Percentiles rank a stretch among this genome's conserved stretches.
Conservation (phyloP, 202 grass and related monocot genomes). For the Panicum virgatum region DNA sequence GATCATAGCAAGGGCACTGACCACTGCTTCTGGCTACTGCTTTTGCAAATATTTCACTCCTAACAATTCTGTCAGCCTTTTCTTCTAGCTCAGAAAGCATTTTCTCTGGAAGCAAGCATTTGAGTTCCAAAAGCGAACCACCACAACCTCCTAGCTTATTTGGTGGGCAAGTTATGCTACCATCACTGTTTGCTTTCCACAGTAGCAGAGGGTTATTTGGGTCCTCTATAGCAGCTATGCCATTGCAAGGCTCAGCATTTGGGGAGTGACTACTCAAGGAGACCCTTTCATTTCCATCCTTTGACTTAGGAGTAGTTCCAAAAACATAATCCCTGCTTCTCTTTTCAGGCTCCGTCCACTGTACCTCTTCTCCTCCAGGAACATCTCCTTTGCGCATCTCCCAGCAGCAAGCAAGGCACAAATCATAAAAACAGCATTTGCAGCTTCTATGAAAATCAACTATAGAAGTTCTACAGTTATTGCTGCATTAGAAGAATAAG, state of each 20-base stretch:
- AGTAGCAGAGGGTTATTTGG: not conserved
- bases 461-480: conserved; percentile 70
- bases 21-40: not conserved
- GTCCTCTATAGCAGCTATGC: not conserved
- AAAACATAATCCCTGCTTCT: conserved; percentile 48
- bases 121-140: conserved; percentile 52
- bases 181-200: conserved; percentile 62
- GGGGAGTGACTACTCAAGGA: not conserved
- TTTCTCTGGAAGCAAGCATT: conserved; percentile 50
- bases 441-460: conserved; percentile 79
- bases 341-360: not conserved
- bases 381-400: conserved; percentile 59
- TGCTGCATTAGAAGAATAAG: conserved; percentile 39
- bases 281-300: not conserved
- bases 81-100: conserved; percentile 49
- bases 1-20: conserved; percentile 43
- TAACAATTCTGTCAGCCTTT: conserved; percentile 40
- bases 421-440: conserved; percentile 52
- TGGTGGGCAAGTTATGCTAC: conserved; percentile 71
- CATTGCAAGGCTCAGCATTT: not conserved
- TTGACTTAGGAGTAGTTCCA: not conserved
- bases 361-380: conserved; percentile 59
- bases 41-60: conserved; percentile 28
- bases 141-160: conserved; percentile 66
- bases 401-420: conserved; percentile 60